Base-by-base conservation (phyloP, 1,284 basidiomycete genomes). In the Acaromyces ingoldii region DNA sequence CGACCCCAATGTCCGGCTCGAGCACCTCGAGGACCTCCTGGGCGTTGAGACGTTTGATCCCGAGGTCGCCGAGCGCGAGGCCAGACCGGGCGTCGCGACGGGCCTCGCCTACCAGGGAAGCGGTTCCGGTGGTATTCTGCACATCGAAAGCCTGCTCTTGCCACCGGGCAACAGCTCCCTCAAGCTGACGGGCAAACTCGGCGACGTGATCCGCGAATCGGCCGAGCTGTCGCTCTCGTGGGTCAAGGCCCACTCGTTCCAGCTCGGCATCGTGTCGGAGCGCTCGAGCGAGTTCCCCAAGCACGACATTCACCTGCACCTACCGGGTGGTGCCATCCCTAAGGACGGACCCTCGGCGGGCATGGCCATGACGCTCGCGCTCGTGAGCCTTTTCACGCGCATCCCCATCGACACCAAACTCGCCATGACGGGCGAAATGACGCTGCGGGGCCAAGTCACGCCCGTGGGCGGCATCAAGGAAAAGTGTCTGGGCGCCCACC, bases 271-370 rank as follows among this genome's bases (percentile, higher is more conserved):
- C 70, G 86, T 86, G 4, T 80, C 81, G 48, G 78, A 80, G 26
- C 81, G 82, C 38, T 79, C 82, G 25, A 81, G 86, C 39, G 87
- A 90, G 72, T 85, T 87, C 29, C 86, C 86, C 64, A 79, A 84
- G 34, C 83, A 89, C 50, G 89, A 92, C 68, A 79, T 92, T 9
- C 91, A 93, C 65, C 77, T 92, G n/a, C 90, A 93, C 71, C 78
- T 92, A 34, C 89, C 89, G 1, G 82, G 85, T 1, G 89, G 89
- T 1, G 86, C 88, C 1, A 86, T 89, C 73, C 89, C 85, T 79
- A 92, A 92, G 78, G 90, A 92, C 70, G 90, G 90, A 0, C 89
- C 89, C 42, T 59, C 63, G 63, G 89, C 90, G 0, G 90, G 90
- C 4, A 82, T 91, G 17, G 88, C 89, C 1, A 89, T 92, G 83